Evolutionary conservation across 768 basidiomycete species (phyloP).

Genomic region (Fistulinella prunicolor): DNA sequence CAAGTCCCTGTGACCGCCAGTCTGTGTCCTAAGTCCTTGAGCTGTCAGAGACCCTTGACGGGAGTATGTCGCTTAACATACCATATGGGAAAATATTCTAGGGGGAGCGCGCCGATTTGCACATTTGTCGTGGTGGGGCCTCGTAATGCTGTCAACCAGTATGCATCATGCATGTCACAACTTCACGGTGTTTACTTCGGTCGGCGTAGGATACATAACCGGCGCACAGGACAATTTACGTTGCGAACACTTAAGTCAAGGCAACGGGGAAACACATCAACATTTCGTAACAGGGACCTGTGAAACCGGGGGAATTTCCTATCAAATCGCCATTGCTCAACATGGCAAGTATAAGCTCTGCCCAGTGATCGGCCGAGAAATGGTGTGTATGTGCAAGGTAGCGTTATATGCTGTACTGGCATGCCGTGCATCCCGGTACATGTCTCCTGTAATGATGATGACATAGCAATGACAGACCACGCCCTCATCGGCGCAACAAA

Average conservation of each 20-base stretch:
- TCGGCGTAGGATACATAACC: slow-evolving; percentile 2
- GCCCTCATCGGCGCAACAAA: slow-evolving; percentile 2
- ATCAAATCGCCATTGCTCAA: not conserved
- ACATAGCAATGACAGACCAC: slow-evolving; percentile 11
- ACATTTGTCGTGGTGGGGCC: slow-evolving; percentile 1
- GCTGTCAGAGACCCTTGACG: no score
- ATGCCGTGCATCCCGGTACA: slow-evolving; percentile 1
- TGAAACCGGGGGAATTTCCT: slow-evolving; percentile 1
- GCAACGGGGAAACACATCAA: slow-evolving; percentile 3
- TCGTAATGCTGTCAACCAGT: slow-evolving; percentile 9
- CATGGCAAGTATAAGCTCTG: not conserved
- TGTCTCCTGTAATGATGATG: not conserved
- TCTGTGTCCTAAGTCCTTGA: no score
- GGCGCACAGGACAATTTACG: slow-evolving; percentile 5
- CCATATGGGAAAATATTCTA: slow-evolving; percentile 10
- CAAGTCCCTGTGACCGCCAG: not conserved
- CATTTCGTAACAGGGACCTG: not conserved
- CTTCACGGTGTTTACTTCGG: slow-evolving; percentile 7
- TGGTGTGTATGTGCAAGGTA: not conserved
- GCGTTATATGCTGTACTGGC: not conserved
- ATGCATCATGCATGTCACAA: not conserved
- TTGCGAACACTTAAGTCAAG: slow-evolving; percentile 10
- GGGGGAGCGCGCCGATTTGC: not conserved
- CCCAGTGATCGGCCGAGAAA: not conserved
- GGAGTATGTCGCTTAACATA: not conserved